A percentile compares a stretch with the other conserved stretches of the same genome.
phyloP scores from a whole-genome alignment of 2,329 filamentous ascomycete genomes.

The Westerdykella ornata region DNA sequence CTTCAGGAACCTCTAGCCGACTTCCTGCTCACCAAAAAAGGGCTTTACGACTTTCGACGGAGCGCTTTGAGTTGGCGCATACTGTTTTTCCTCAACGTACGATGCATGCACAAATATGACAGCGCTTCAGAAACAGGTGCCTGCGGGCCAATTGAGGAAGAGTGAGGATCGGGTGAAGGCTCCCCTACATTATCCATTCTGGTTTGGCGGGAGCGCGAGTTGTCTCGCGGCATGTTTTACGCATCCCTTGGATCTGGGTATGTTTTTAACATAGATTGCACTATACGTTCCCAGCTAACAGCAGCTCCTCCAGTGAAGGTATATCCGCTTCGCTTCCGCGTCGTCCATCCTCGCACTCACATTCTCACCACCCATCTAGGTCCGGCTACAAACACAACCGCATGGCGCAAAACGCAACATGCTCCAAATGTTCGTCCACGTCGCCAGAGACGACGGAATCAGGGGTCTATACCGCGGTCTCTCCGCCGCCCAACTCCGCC shows the following conservation, averaged over 20 bases:
- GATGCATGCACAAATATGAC: constrained; percentile 30
- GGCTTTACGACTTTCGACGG: background rate
- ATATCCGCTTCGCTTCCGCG: constrained; percentile 8
- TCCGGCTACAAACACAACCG: constrained; percentile 78
- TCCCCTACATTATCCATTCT: constrained; percentile 50
- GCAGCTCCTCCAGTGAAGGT: constrained; percentile 41
- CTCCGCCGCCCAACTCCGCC: constrained; percentile 84
- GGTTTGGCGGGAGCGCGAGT: constrained; percentile 94
- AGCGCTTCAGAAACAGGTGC: constrained; percentile 33
- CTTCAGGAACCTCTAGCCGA: background rate
- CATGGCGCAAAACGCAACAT: constrained; percentile 68
- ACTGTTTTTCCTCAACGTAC: background rate
- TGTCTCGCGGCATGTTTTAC: constrained; percentile 88
- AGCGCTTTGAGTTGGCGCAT: background rate
- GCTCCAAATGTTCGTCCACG: constrained; percentile 76
- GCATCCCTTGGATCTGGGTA: constrained; percentile 87
- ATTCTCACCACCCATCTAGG: constrained; percentile 49
- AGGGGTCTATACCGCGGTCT: constrained; percentile 82
- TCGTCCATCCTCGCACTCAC: constrained; percentile 1
- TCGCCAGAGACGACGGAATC: constrained; percentile 69
- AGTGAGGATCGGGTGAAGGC: constrained; percentile 39
- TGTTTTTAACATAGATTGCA: constrained; percentile 34
- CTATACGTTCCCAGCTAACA: too few species aligned
- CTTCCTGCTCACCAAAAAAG: constrained; percentile 7
- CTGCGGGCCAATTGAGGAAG: constrained; percentile 32